A percentile compares a stretch with the other conserved stretches of the same genome.
These are phyloP conservation scores for Boletus rufocinnamomeus DNA, from an alignment of 768 basidiomycete species.

Conservation along the genomic window DNA sequence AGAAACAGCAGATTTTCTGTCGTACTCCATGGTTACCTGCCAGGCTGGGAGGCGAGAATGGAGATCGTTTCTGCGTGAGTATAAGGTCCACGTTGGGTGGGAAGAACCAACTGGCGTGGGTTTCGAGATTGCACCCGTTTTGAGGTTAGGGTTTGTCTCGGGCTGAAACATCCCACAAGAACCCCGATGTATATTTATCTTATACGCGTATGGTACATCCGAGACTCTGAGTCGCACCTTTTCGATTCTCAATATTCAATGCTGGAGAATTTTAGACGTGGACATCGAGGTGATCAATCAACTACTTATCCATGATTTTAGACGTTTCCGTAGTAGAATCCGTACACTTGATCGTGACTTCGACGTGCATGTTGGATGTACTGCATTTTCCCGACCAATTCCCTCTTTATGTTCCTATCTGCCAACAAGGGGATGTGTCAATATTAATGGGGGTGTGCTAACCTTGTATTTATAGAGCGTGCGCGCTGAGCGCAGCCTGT, in stretches of 20 bases:
- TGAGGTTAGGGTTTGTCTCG: slow-evolving; percentile 31
- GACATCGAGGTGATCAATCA: background rate
- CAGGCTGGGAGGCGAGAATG: background rate
- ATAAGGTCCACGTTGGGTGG: slow-evolving; percentile 5
- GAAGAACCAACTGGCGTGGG: slow-evolving; percentile 7
- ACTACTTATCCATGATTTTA: background rate
- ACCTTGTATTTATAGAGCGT: background rate
- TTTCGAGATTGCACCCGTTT: background rate
- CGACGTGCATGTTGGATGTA: background rate
- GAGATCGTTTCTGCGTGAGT: slow-evolving; percentile 3
- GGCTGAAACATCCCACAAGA: slow-evolving; percentile 4
- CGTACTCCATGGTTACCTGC: slow-evolving; percentile 59
- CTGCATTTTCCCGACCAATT: background rate
- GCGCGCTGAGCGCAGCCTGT: no score
- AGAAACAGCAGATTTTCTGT: slow-evolving; percentile 76
- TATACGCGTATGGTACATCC: no score
- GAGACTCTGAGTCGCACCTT: no score
- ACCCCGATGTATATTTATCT: no score
- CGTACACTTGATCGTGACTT: background rate
- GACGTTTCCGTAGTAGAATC: no score
- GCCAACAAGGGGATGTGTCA: background rate
- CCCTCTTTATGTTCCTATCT: background rate
- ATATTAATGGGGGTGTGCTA: background rate
- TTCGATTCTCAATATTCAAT: background rate
- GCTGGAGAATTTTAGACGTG: background rate